Evolutionary conservation across 495 filamentous ascomycete genomes (phyloP), one percentile per base, ranked within the genome.

Genomic region (Penicillium simplicissimum): DNA sequence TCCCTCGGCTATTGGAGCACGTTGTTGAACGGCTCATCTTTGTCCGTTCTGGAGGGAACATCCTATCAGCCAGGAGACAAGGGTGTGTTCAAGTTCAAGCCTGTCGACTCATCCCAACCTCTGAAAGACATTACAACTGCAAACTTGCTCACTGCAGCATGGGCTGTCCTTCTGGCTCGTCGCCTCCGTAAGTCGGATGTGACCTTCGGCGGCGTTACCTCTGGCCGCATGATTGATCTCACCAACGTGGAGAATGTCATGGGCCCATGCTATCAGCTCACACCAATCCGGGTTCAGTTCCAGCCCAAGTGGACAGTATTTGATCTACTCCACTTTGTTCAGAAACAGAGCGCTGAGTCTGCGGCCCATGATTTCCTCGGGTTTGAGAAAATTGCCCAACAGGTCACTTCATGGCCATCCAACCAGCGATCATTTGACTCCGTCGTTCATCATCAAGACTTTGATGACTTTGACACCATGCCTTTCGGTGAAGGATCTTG

Each of bases 161-260:
- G 87, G 87, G 84, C 87, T 0, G 48, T 88, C 0, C 69, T 82
- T 1, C 77, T 90, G 5, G 81, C 86, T 13, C 82, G 81, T 9
- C 79, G 76, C 8, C 75, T 84, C 6, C 35, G 57, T 0, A 75
- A 65, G 1, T 35, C 59, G 0, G 87, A 90, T 58, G 76, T 90
- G 5, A 74, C 82, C 2, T 90, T 90, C 60, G 87, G 87, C 40
- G 72, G 81, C 51, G 84, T 89, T 5, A 82, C 82, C 2, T 82
- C 71, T 3, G 87, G 75, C 57, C 61, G 82, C 58, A 73, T 71
- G 4, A 59, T 84, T n/a, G 81, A 84, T 45, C 51, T 80, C 42
- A 36, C 73, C 21, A 69, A 72, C 31, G 72, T 77, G 4, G 78
- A 85, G 35, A 67, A 72, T 38, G 74, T 85, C 56, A 69, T 79